phyloP scores from a whole-genome alignment of 176 grass and related monocot species.

The Cymbopogon citratus region DNA sequence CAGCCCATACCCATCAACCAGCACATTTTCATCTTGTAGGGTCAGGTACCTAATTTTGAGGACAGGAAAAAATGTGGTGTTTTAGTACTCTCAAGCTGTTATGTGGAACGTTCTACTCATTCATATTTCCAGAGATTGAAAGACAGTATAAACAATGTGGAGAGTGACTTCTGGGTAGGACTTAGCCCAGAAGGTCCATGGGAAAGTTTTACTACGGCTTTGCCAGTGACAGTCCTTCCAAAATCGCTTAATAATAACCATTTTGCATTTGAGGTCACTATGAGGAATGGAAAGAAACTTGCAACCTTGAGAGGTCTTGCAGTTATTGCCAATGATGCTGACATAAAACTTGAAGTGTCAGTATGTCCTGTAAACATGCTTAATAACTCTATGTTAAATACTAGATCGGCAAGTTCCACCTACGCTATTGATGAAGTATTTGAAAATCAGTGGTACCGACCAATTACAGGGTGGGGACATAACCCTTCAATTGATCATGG shows the following conservation, averaged over 20 bases:
- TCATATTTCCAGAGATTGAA: conserved; percentile 52
- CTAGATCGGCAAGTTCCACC: conserved; percentile 33
- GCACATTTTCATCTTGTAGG: conserved; percentile 42
- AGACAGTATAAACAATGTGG: conserved; percentile 40
- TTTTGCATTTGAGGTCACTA: conserved; percentile 83
- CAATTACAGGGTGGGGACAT: conserved; percentile 76
- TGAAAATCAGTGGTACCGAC: conserved; percentile 88
- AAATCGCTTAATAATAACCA: conserved; percentile 67
- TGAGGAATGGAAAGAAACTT: conserved; percentile 82
- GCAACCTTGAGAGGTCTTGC: conserved; percentile 82
- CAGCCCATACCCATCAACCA: conserved; percentile 2
- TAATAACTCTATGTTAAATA: conserved; percentile 27
- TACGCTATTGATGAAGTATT: conserved; percentile 71
- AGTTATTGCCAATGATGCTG: conserved; percentile 69
- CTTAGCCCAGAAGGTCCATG: conserved; percentile 84
- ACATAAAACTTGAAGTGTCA: conserved; percentile 86
- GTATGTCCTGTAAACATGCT: conserved; percentile 56
- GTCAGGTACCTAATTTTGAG: conserved; percentile 25
- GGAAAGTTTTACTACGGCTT: conserved; percentile 77
- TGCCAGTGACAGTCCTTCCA: conserved; percentile 71
- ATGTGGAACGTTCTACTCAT: conserved; percentile 74
- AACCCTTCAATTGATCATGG: conserved; percentile 35
- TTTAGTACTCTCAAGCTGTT: conserved; percentile 79
- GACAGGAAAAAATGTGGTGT: conserved; percentile 50
- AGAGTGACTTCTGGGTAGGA: conserved; percentile 82